phyloP scores from a whole-genome alignment of 176 grass and related monocot species.

The Elaeis guineensis region DNA sequence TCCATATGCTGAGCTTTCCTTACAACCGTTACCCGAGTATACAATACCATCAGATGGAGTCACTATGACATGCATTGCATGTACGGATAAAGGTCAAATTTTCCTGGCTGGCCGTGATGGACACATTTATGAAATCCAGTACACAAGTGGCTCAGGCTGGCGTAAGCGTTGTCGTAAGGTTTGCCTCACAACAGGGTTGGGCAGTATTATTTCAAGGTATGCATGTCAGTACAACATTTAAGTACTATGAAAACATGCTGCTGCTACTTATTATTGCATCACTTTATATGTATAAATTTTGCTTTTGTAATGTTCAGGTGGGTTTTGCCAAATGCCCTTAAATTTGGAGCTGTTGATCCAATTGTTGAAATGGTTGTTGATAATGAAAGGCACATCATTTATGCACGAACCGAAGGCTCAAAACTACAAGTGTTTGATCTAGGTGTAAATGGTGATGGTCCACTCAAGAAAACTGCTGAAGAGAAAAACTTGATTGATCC shows the following conservation, averaged over 20 bases:
- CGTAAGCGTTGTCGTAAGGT: conserved; percentile 79
- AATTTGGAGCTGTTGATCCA: conserved; percentile 89
- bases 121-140: conserved; percentile 88
- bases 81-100: conserved; percentile 84
- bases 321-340: conserved; percentile 85
- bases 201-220: conserved; percentile 86
- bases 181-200: conserved; percentile 73
- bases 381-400: conserved; percentile 81
- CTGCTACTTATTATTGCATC: too few species aligned
- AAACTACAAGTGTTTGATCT: conserved; percentile 91
- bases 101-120: conserved; percentile 85
- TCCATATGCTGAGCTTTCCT: conserved; percentile 79
- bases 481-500: conserved; percentile 88
- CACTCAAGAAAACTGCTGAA: conserved; percentile 76
- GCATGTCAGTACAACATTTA: neutral
- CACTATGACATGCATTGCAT: conserved; percentile 79
- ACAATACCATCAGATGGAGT: conserved; percentile 78
- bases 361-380: conserved; percentile 89
- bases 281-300: conserved; percentile 10
- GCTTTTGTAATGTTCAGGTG: conserved; percentile 52
- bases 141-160: conserved; percentile 89
- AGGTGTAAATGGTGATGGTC: conserved; percentile 66
- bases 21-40: conserved; percentile 91
- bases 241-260: too few species aligned
- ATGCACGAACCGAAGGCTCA: conserved; percentile 77